phyloP scores from a whole-genome alignment of 2,329 filamentous ascomycete genomes.

The Penicillium thymicola region DNA sequence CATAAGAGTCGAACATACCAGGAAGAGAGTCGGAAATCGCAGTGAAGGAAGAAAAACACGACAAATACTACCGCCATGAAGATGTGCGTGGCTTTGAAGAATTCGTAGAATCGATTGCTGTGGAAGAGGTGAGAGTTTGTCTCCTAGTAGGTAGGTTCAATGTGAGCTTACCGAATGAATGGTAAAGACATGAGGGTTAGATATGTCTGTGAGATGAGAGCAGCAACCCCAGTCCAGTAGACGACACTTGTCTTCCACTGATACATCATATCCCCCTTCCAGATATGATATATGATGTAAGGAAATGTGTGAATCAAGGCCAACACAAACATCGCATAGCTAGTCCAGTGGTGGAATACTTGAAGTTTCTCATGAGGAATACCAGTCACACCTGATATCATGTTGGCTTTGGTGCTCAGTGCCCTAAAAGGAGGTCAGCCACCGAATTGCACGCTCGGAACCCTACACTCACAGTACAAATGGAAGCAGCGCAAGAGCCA shows the following conservation, averaged over 20 bases:
- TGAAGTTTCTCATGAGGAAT: conserved; percentile 58
- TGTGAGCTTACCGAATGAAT: conserved; percentile 45
- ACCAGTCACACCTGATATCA: conserved; percentile 54
- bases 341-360: conserved; percentile 52
- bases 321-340: conserved; percentile 56
- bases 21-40: conserved; percentile 52
- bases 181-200: conserved; percentile 55
- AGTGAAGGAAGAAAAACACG: conserved; percentile 59
- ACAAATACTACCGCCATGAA: conserved; percentile 52
- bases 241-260: conserved; percentile 46
- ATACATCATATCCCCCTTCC: conserved; percentile 48
- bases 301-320: conserved; percentile 60
- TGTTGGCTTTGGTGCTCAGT: conserved; percentile 55
- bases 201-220: conserved; percentile 53
- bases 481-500: conserved; percentile 52
- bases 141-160: not conserved
- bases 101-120: conserved; percentile 55
- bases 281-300: conserved; percentile 54
- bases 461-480: conserved; percentile 45
- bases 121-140: not conserved
- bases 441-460: not conserved
- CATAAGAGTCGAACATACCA: conserved; percentile 38
- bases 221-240: conserved; percentile 57
- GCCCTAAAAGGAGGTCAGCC: conserved; percentile 31
- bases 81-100: conserved; percentile 57